Conservation (phyloP, 177 flowering plant species). For the Tripterygium wilfordii region DNA sequence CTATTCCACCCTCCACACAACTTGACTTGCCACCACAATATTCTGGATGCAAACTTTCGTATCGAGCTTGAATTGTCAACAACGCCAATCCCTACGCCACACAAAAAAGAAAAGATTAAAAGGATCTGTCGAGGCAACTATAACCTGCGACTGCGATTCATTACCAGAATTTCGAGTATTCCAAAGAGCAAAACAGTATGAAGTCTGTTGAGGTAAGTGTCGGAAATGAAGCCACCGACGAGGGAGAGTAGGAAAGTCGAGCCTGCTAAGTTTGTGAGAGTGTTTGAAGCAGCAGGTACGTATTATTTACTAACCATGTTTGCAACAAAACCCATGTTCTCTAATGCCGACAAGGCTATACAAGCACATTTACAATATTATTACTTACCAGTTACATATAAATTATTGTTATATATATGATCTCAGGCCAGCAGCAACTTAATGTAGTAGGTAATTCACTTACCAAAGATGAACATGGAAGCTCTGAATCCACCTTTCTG, state of each 20-base stretch:
- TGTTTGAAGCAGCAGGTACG: constrained; percentile 34
- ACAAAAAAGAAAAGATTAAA: no score
- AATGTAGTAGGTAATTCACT: no score
- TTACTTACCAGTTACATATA: no score
- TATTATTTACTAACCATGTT: constrained; percentile 44
- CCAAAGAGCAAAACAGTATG: constrained; percentile 44
- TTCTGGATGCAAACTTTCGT: constrained; percentile 11
- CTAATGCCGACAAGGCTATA: constrained; percentile 34
- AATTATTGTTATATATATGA: no score
- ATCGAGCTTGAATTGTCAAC: constrained; percentile 18
- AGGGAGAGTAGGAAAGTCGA: constrained; percentile 47
- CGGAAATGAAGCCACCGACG: constrained; percentile 59
- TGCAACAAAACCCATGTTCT: constrained; percentile 58
- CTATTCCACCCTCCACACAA: constrained; percentile 19
- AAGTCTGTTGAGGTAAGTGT: constrained; percentile 39
- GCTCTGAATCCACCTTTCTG: constrained; percentile 16
- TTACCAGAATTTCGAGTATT: constrained; percentile 37
- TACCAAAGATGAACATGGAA: constrained; percentile 11
- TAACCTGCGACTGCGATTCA: no score
- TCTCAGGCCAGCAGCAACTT: no score
- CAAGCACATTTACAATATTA: neutral
- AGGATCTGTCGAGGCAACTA: neutral
- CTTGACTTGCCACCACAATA: constrained; percentile 7
- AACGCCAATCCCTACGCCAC: constrained; percentile 16
- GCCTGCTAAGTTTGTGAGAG: constrained; percentile 57